Base-by-base conservation (phyloP, 306 rosid species). In the Prunus campanulata region DNA sequence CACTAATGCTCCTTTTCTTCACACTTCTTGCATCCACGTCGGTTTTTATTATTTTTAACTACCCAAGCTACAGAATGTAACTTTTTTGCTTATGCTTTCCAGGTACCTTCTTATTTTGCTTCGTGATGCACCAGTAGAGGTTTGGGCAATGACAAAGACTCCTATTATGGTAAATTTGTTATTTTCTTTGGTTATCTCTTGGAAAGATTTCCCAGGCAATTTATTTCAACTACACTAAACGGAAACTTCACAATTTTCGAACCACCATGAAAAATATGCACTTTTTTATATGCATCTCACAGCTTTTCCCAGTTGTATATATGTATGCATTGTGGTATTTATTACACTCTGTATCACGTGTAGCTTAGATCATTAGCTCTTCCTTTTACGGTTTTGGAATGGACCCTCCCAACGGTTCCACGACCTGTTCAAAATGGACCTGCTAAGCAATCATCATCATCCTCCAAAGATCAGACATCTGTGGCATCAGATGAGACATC, bases 331-430 rank as follows among this genome's bases (percentile, higher is more conserved):
- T 16, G 39, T 81, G 79, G 74, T 90, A 72, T 85, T 86, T 74
- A 89, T 83, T 71, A 77, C 83, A 79, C 82, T 87, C 77, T 80
- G 72, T 87, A 63, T 92, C 96, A 82, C 88, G 66, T 96, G 93
- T 96, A 96, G 99, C 99, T 96, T 92, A 96, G 99, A 90, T 96
- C 99, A 73, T 84, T 96, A 88, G 98, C 99, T 70, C 99, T 96
- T 89, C 99, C 98, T 72, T 96, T 96, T 91, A 96, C 98, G 74
- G 99, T 96, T 70, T 74, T 96, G 93, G 99, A 96, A 79, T 96
- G 99, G 99, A 96, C 98, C 39, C 98, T 96, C 79, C 99, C 99
- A 70, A 86, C 99, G 62, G 93, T 89, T 82, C 92, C 96, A 30
- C 87, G 86, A 55, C 92, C 97, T 70, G 85, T 29, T 74, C 93